Base-by-base conservation (phyloP, 2,329 filamentous ascomycete species). In the Colletotrichum lindemuthianum region DNA sequence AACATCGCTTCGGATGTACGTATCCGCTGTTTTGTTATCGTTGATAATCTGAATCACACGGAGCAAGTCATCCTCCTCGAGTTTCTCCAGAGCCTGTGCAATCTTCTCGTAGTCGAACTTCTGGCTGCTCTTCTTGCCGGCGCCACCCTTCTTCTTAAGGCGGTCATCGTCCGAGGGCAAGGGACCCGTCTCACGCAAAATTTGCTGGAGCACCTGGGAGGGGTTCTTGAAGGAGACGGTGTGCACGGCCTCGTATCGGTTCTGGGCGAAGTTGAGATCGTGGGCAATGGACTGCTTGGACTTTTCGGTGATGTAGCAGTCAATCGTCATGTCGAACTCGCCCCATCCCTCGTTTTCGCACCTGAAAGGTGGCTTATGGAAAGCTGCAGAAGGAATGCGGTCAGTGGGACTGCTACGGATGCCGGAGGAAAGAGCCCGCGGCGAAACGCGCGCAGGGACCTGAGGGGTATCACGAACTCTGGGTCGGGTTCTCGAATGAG, bases 11-110 rank as follows among this genome's bases (percentile, higher is more conserved):
- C 97, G 94, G 53, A 95, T 97, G 80, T 97, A 98, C 1, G 95
- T 97, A 69, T 97, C 93, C 6, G 92, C 88, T 1, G 88, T 90
- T 84, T 98, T 98, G 81, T 97, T 92, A 80, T 99, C 96, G 77
- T 98, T 96, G 67, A 99, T 95, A 87, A 99, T 90, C 81, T 98
- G 95, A 66, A 99, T 96, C 32, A 98, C 93, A 71, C 96, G 92
- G 67, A 99, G 84, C 45, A 99, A 82, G 73, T 98, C 95, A 70
- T 99, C 96, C 81, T 99, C 96, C 69, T 88, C 87, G 33, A 99
- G 88, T 82, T 92, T 93, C 76, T 95, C 89, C 63, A 99, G 83
- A 0, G 91, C 93, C 64, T 98, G 94, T 37, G 95, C 96, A 72
- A 99, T 88, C 84, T 97, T 98, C 82, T 99, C 96, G 83, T 97